These are phyloP conservation scores for Gossypium thurberi DNA, from an alignment of 345 rosid genomes.

Conservation along the genomic window DNA sequence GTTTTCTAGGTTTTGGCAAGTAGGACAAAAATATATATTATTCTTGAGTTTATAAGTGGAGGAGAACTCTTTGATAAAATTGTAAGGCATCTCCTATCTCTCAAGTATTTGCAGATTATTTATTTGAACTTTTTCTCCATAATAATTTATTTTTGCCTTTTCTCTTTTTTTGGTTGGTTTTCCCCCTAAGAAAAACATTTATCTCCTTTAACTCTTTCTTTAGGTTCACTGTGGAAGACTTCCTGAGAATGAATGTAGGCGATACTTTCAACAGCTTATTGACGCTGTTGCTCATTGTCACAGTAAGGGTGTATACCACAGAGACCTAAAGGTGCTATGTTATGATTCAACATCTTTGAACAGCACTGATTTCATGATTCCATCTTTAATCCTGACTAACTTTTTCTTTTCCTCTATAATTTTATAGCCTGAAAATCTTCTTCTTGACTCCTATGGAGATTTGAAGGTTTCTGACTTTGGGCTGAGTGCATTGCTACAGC, in stretches of 20 bases:
- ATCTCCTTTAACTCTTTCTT: constrained; percentile 11
- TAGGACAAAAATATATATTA: constrained; percentile 67
- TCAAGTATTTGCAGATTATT: background rate
- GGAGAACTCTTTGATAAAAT: constrained; percentile 86
- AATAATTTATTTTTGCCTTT: background rate
- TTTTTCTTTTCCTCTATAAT: constrained; percentile 8
- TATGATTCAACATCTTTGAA: constrained; percentile 9
- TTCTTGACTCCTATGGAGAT: constrained; percentile 54
- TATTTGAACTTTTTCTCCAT: background rate
- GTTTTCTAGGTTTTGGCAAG: constrained; percentile 62
- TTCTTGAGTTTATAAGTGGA: constrained; percentile 86
- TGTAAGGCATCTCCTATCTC: constrained; percentile 34
- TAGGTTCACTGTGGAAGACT: constrained; percentile 74
- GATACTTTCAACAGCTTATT: constrained; percentile 86
- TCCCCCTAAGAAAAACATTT: background rate
- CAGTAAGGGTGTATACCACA: constrained; percentile 80
- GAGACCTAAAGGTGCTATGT: constrained; percentile 72
- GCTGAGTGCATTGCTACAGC: constrained; percentile 58
- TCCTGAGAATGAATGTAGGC: constrained; percentile 61
- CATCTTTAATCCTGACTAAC: constrained; percentile 14
- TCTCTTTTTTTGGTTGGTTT: background rate
- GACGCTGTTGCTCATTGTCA: constrained; percentile 90
- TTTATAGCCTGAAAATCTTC: constrained; percentile 67
- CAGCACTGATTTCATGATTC: constrained; percentile 8
- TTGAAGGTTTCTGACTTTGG: constrained; percentile 85